phyloP scores from a whole-genome alignment of 805 yeast species.

The Candida pseudofarinosa region DNA sequence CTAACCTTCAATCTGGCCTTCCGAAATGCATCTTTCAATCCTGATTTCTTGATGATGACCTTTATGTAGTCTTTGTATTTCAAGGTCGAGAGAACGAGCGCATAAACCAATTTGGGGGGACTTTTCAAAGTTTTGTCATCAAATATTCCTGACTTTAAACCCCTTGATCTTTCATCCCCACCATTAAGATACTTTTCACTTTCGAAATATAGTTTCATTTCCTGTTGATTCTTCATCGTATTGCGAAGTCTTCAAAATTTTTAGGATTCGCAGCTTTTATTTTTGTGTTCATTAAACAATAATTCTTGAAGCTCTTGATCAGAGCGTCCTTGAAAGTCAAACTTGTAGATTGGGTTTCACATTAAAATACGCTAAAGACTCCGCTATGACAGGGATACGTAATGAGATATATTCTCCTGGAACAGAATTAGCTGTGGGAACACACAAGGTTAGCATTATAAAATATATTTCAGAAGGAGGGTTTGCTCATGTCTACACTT shows the following conservation, averaged over 20 bases:
- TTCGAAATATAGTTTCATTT: constrained; percentile 42
- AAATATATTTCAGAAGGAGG: constrained; percentile 87
- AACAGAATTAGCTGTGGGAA: constrained; percentile 75
- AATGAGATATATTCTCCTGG: constrained; percentile 66
- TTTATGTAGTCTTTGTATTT: constrained; percentile 63
- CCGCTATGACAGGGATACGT: neutral
- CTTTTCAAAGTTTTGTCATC: constrained; percentile 26
- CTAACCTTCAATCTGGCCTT: constrained; percentile 40
- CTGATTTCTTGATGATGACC: constrained; percentile 61
- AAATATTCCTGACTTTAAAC: constrained; percentile 37
- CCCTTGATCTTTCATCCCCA: constrained; percentile 18
- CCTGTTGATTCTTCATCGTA: neutral
- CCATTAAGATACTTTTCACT: constrained; percentile 35
- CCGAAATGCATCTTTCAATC: constrained; percentile 54
- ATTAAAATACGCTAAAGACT: neutral
- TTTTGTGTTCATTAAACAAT: constrained; percentile 1
- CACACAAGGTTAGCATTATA: constrained; percentile 66
- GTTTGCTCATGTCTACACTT: constrained; percentile 91
- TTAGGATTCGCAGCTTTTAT: neutral
- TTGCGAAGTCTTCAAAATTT: neutral
- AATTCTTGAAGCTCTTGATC: neutral
- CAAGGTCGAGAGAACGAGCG: constrained; percentile 74
- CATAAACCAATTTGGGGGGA: constrained; percentile 83
- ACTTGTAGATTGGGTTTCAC: neutral
- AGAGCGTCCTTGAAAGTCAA: neutral